phyloP scores from a whole-genome alignment of 2,329 filamentous ascomycete species.

The Chaetoscypha palmicola region DNA sequence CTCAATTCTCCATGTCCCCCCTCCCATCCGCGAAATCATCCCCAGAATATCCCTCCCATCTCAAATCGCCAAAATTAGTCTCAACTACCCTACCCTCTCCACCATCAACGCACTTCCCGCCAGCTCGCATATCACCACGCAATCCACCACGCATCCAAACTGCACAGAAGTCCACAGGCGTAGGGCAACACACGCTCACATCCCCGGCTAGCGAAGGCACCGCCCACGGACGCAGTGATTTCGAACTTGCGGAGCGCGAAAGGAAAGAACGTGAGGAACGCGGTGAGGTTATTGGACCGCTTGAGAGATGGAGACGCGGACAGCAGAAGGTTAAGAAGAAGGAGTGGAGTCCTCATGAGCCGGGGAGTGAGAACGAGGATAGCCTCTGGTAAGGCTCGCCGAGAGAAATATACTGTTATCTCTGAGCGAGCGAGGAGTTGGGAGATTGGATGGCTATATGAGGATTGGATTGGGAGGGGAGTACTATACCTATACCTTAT shows the following conservation, averaged over 20 bases:
- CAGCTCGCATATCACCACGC: background rate
- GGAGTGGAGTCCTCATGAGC: conserved; percentile 11
- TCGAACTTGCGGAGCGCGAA: conserved; percentile 12
- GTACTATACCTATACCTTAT: background rate
- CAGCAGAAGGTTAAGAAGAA: conserved; percentile 1
- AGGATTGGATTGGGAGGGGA: too few relatives aligned
- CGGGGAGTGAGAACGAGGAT: conserved; percentile 19
- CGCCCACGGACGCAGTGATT: conserved; percentile 9
- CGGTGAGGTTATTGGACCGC: background rate
- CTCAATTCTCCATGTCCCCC: conserved; percentile 6
- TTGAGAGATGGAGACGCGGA: conserved; percentile 1
- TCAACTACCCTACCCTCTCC: background rate
- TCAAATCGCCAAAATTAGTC: background rate
- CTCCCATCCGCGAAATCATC: background rate
- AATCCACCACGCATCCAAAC: conserved; percentile 1
- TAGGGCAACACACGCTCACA: conserved; percentile 8
- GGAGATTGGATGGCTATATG: background rate
- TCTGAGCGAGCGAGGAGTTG: background rate
- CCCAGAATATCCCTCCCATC: background rate
- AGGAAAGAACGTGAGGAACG: conserved; percentile 5
- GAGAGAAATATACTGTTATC: too few relatives aligned
- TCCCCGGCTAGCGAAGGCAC: conserved; percentile 5
- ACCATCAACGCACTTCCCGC: background rate
- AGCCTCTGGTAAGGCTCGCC: conserved; percentile 17
- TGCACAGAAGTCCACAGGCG: background rate